Evolutionary conservation across 2,329 filamentous ascomycete genomes (phyloP).

Genomic region (Ceratocystis cacaofunesta): DNA sequence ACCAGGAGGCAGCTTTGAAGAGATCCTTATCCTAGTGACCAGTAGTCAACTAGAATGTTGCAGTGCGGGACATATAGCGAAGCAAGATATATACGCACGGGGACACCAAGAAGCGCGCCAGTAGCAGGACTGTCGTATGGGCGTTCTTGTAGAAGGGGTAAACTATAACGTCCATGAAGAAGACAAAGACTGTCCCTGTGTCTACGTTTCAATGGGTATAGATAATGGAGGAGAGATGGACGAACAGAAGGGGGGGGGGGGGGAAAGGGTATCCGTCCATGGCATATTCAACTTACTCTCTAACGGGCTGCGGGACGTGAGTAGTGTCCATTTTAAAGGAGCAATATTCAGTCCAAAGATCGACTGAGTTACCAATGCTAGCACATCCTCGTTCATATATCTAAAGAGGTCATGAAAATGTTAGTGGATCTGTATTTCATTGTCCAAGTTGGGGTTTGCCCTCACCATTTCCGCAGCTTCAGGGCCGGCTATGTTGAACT

Average conservation of each 20-base stretch:
- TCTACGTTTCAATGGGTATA: constrained; percentile 23
- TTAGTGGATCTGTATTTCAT: not conserved
- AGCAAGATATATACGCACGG: not conserved
- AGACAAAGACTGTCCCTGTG: constrained; percentile 3
- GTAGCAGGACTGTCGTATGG: not conserved
- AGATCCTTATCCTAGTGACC: constrained; percentile 26
- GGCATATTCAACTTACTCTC: constrained; percentile 82
- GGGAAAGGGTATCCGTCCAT: constrained; percentile 32
- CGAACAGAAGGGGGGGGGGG: constrained; percentile 29
- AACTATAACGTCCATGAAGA: constrained; percentile 29
- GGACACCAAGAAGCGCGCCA: not conserved
- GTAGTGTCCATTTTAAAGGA: constrained; percentile 95
- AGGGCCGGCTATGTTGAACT: constrained; percentile 91
- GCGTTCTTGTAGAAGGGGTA: constrained; percentile 23
- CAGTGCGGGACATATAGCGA: not conserved
- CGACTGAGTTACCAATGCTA: constrained; percentile 83
- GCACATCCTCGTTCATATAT: constrained; percentile 92
- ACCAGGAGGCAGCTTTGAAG: constrained; percentile 39
- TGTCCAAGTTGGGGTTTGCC: not conserved
- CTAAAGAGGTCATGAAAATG: constrained; percentile 30
- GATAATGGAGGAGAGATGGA: constrained; percentile 19
- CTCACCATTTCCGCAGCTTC: constrained; percentile 90
- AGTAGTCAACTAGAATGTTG: constrained; percentile 19
- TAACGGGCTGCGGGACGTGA: constrained; percentile 83
- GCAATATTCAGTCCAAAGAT: constrained; percentile 96